phyloP scores from a whole-genome alignment of 257 asterid species.

The Eucommia ulmoides region DNA sequence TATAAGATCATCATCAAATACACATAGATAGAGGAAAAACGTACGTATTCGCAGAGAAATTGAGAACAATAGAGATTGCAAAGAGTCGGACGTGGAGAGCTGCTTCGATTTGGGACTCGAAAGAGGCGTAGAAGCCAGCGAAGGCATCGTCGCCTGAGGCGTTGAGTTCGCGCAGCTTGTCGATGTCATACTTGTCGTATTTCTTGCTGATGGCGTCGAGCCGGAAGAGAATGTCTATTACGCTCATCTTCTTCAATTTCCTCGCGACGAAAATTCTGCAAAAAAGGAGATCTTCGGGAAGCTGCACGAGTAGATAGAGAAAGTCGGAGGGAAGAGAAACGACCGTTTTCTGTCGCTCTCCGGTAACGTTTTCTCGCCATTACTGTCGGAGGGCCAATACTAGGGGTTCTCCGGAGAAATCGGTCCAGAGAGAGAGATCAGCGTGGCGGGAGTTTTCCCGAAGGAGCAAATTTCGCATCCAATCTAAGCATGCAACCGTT shows the following conservation, averaged over 20 bases:
- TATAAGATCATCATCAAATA: neutral
- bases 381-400: slow-evolving; percentile 4
- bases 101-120: slow-evolving; percentile 61
- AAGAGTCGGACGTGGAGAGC: slow-evolving; percentile 29
- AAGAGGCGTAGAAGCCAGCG: slow-evolving; percentile 48
- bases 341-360: slow-evolving; percentile 10
- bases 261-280: neutral
- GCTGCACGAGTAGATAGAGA: too few species aligned
- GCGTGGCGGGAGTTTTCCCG: too few species aligned
- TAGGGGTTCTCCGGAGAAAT: slow-evolving; percentile 32
- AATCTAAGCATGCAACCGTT: too few species aligned
- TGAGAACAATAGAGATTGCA: neutral
- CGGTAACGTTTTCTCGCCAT: slow-evolving; percentile 7
- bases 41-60: neutral
- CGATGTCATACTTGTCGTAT: slow-evolving; percentile 61
- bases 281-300: slow-evolving; percentile 4
- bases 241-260: slow-evolving; percentile 39
- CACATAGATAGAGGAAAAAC: neutral
- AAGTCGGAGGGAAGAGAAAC: slow-evolving; percentile 10
- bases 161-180: slow-evolving; percentile 23
- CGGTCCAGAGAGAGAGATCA: too few species aligned
- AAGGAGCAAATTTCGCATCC: too few species aligned
- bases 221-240: slow-evolving; percentile 67
- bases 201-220: slow-evolving; percentile 67
- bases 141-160: slow-evolving; percentile 57